Base-by-base conservation (phyloP, 176 grass and related monocot genomes). In the Puccinellia tenuiflora region DNA sequence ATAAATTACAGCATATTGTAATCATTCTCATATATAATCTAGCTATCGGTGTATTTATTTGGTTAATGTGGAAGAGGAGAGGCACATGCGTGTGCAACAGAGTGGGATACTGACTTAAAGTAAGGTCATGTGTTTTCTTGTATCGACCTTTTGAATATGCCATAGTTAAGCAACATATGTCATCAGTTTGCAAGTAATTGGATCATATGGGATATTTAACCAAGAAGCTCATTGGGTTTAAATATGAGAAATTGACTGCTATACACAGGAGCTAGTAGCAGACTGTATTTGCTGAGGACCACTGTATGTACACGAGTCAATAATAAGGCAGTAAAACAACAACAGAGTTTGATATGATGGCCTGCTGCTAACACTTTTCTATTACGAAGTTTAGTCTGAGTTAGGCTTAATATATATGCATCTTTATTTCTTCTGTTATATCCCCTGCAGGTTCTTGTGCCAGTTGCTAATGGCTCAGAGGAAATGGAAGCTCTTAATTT, bases 391-490 rank as follows among this genome's bases (percentile, higher is more conserved):
- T 81, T 87, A 52, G 83, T 61, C 24, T 56, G 43, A 45, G 16
- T 64, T 83, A 31, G 46, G 16, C 53, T 68, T 76, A 34, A 76
- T 50, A 51, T 84, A 20, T 2, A 18, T 25, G 0, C 61, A 42
- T 30, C 3, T 3, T 72, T 50, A 15, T 61, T 61, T 37, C 73
- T 53, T 11, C 50, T 43, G 81, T 50, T 17, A 5, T 63, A 25
- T 37, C 2, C 74, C 59, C 26, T 78, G 66, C 42, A 98, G 96
- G 83, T 98, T 87, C 92, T 98, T 90, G 96, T 98, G 48, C 92
- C 96, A 40, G 83, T 98, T 83, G 96, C 92, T 62, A 98, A 98
- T 93, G 96, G 93, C 30, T 90, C 92, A 1, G 96, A 98, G 86
- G 96, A 98, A 90, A 95, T 98, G 74, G 96, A 98, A 73, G 85